Conservation (phyloP, 345 rosid genomes). For the Eutrema heterophyllum region DNA sequence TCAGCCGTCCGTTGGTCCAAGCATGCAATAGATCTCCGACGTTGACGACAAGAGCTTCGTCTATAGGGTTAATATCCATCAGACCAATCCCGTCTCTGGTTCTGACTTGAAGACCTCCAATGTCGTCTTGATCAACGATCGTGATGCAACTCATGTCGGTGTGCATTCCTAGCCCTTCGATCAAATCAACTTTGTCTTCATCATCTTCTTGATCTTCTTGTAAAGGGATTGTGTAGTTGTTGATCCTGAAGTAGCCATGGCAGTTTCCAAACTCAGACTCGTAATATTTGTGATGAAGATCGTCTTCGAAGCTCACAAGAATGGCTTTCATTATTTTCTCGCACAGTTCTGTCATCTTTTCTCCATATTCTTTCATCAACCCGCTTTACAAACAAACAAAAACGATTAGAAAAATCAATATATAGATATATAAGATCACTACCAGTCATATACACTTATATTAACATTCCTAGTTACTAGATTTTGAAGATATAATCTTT, state of each 20-base stretch:
- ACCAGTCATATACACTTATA: no score
- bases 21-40: constrained; percentile 81
- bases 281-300: constrained; percentile 32
- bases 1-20: constrained; percentile 71
- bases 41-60: constrained; percentile 58
- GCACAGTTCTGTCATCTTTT: constrained; percentile 55
- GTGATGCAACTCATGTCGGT: constrained; percentile 90
- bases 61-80: constrained; percentile 47
- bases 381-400: constrained; percentile 30
- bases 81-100: constrained; percentile 49
- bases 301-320: constrained; percentile 45
- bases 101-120: constrained; percentile 75
- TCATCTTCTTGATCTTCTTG: constrained; percentile 2
- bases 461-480: no score
- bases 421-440: no score
- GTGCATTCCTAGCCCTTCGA: constrained; percentile 83
- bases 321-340: constrained; percentile 47
- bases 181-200: constrained; percentile 29
- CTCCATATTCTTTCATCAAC: constrained; percentile 60
- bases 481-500: no score
- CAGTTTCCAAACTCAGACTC: constrained; percentile 54
- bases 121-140: constrained; percentile 61
- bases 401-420: neutral
- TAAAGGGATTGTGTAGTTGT: constrained; percentile 56
- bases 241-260: constrained; percentile 66